Conservation (phyloP, 2,329 filamentous ascomycete species). For the Alternaria infectoria region DNA sequence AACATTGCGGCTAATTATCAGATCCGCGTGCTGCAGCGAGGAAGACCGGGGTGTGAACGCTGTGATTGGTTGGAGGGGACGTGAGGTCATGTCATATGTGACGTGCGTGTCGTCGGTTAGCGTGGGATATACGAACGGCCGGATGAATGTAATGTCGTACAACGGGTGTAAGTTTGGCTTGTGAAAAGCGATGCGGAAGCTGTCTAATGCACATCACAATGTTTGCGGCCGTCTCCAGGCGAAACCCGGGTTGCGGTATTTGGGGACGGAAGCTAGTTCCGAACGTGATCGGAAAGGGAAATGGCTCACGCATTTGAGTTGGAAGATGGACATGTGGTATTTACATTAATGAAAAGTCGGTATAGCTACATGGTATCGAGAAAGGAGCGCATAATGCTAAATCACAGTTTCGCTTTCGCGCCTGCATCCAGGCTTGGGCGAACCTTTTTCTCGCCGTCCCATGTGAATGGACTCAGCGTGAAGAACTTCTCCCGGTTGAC, state of each 20-base stretch:
- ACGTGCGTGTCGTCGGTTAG: constrained; percentile 13
- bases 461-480: constrained; percentile 65
- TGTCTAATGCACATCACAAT: not conserved
- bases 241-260: not conserved
- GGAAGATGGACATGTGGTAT: not conserved
- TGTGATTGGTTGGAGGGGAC: constrained; percentile 1
- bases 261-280: not conserved
- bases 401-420: constrained; percentile 43
- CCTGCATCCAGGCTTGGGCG: constrained; percentile 43
- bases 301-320: not conserved
- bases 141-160: too few species aligned
- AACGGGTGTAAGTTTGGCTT: not conserved
- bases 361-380: not conserved
- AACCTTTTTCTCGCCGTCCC: constrained; percentile 46
- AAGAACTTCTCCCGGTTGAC: constrained; percentile 73
- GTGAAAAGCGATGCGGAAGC: not conserved
- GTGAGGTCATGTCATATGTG: constrained; percentile 3
- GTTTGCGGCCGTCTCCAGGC: not conserved
- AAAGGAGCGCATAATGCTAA: not conserved
- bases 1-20: constrained; percentile 37
- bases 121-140: not conserved
- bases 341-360: not conserved
- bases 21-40: constrained; percentile 38
- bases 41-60: not conserved
- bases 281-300: not conserved